Percentiles rank a stretch among this genome's conserved stretches.
phyloP scores from a whole-genome alignment of 176 grass and related monocot genomes.

The Microstegium vimineum region DNA sequence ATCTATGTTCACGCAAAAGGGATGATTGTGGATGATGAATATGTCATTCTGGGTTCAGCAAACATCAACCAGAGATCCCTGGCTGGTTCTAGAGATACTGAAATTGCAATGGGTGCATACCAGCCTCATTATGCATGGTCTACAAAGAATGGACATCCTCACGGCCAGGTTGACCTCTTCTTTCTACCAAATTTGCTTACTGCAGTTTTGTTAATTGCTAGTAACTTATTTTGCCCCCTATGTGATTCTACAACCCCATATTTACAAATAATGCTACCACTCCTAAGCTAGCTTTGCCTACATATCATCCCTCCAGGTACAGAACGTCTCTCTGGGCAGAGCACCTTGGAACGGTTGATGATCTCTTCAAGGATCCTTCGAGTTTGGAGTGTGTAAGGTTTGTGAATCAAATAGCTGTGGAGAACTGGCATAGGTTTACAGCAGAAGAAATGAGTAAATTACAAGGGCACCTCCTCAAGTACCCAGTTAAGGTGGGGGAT shows the following conservation, averaged over 20 bases:
- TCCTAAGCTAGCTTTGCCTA: neutral
- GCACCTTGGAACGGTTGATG: conserved; percentile 66
- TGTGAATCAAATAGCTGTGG: conserved; percentile 67
- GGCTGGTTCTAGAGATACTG: conserved; percentile 87
- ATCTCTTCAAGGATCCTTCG: conserved; percentile 52
- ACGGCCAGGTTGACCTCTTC: conserved; percentile 54
- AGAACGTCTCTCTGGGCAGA: conserved; percentile 87
- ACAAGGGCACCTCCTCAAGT: conserved; percentile 80
- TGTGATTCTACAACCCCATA: neutral
- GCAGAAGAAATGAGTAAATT: conserved; percentile 43
- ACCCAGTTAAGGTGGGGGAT: conserved; percentile 68
- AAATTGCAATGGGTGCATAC: conserved; percentile 98
- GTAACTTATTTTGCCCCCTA: neutral
- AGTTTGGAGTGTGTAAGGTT: conserved; percentile 60
- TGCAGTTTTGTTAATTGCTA: neutral
- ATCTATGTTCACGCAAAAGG: conserved; percentile 98
- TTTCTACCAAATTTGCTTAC: neutral
- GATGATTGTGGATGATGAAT: conserved; percentile 94
- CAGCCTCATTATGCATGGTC: conserved; percentile 83
- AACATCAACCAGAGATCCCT: conserved; percentile 98
- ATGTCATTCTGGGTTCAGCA: conserved; percentile 85
- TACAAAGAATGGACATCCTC: conserved; percentile 58
- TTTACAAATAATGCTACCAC: neutral
- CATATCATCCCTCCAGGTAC: conserved; percentile 44
- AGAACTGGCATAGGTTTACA: conserved; percentile 61